Conservation (phyloP, 108 stramenopile genomes). For the Fragilaria radians region DNA sequence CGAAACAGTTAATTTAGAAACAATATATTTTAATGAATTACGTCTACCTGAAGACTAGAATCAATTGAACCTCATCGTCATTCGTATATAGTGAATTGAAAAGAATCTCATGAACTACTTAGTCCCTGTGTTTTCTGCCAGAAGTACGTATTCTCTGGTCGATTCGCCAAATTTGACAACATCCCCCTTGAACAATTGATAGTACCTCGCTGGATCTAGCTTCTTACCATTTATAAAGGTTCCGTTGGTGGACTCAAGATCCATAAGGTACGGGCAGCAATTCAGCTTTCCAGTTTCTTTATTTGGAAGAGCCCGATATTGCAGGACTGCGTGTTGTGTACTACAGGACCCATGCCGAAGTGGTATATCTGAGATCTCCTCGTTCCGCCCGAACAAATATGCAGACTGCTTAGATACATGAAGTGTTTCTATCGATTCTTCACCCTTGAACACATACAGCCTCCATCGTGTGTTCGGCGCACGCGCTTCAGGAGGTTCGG, state of each 20-base stretch:
- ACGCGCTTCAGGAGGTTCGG: conserved; percentile 92
- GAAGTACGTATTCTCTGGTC: conserved; percentile 91
- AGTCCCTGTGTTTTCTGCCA: conserved; percentile 88
- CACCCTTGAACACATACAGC: conserved; percentile 85
- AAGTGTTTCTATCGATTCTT: conserved; percentile 66
- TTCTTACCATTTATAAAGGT: conserved; percentile 90
- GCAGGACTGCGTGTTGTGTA: conserved; percentile 94
- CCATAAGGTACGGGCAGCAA: conserved; percentile 94
- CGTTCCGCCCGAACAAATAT: conserved; percentile 90
- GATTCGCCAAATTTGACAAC: conserved; percentile 85
- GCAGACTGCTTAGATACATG: conserved; percentile 87
- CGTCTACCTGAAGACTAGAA: no score
- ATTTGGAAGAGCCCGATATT: conserved; percentile 73
- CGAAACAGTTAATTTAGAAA: no score
- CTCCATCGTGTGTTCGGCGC: conserved; percentile 89
- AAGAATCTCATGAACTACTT: no score
- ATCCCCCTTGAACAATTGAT: conserved; percentile 89
- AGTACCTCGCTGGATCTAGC: conserved; percentile 90
- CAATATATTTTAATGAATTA: no score
- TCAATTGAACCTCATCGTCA: no score
- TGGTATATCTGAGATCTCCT: conserved; percentile 82
- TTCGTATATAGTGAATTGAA: no score
- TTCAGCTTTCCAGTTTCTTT: conserved; percentile 22
- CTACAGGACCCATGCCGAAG: conserved; percentile 80
- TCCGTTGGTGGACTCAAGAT: conserved; percentile 94